Conservation (phyloP, 768 basidiomycete genomes). For the Crepidotus variabilis region DNA sequence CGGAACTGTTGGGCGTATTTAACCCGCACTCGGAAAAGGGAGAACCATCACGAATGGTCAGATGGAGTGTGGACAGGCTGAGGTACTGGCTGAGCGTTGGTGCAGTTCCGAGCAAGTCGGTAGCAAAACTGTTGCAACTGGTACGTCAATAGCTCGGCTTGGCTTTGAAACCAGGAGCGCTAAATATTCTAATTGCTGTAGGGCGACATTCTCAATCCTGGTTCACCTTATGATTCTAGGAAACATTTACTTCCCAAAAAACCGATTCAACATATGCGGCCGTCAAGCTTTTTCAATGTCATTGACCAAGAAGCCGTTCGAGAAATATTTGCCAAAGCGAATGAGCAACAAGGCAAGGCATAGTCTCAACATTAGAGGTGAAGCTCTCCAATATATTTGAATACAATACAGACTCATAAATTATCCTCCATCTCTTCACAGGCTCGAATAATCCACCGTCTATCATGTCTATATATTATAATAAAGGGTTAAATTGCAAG, state of each 20-base stretch:
- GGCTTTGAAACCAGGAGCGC: constrained; percentile 3
- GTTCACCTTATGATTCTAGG: constrained; percentile 50
- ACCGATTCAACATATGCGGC: constrained; percentile 9
- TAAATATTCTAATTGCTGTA: constrained; percentile 18
- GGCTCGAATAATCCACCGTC: neutral
- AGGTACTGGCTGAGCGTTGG: constrained; percentile 86
- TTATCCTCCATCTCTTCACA: neutral
- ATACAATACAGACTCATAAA: neutral
- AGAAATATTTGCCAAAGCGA: no score
- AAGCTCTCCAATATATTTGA: neutral
- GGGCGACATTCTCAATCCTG: constrained; percentile 61
- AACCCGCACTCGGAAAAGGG: constrained; percentile 59
- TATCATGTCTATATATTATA: constrained; percentile 6
- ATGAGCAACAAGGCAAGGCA: neutral
- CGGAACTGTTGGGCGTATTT: constrained; percentile 85
- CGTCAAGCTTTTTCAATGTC: neutral
- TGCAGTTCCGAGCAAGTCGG: constrained; percentile 76
- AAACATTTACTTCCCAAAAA: constrained; percentile 18
- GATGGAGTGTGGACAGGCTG: constrained; percentile 91
- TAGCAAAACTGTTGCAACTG: constrained; percentile 72
- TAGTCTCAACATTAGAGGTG: no score
- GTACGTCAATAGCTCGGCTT: constrained; percentile 42
- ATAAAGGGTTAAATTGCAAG: constrained; percentile 16
- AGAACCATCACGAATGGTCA: constrained; percentile 63
- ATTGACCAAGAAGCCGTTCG: neutral